Percentiles rank a stretch among this genome's conserved stretches.
Conservation (phyloP, 345 rosid genomes). For the rapeseed (Brassica napus) region Da-Ae NC_063439.1:18795501-18796000, state of each 20-base stretch:
- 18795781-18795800: neutral
- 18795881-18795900: neutral
- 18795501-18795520: slow-evolving; percentile 20
- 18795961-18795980: neutral
- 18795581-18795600: slow-evolving; percentile 25
- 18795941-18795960: slow-evolving; percentile 4
- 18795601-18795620: slow-evolving; percentile 22
- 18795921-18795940: neutral
- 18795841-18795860: neutral
- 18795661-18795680: slow-evolving; percentile 27
- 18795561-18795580: slow-evolving; percentile 27
- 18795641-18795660: slow-evolving; percentile 23
- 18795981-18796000: neutral
- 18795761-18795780: slow-evolving; percentile 23
- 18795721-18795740: slow-evolving; percentile 30
- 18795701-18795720: slow-evolving; percentile 26
- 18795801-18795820: neutral
- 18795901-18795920: neutral
- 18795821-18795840: slow-evolving; percentile 16
- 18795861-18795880: neutral
- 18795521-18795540: slow-evolving; percentile 22
- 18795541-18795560: slow-evolving; percentile 29
- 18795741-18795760: slow-evolving; percentile 29
- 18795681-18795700: slow-evolving; percentile 20
- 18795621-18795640: slow-evolving; percentile 17